Evolutionary conservation across 2,329 filamentous ascomycete genomes (phyloP).

Genomic region (Rutstroemia sydowiana): DNA sequence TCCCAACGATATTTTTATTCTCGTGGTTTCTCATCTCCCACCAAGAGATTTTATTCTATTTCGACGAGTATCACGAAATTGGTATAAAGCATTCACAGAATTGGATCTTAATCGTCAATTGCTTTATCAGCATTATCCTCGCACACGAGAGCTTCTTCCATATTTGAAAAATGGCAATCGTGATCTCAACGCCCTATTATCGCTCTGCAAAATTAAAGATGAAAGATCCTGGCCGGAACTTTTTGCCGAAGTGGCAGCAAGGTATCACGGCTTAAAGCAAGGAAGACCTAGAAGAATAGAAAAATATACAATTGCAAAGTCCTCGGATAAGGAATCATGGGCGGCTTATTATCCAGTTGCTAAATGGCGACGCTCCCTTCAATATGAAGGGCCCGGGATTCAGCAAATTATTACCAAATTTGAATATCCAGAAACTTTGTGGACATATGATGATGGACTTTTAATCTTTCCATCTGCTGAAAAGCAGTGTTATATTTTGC

Average conservation of each 20-base stretch:
- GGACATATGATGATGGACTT: conserved; percentile 48
- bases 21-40: conserved; percentile 42
- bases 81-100: conserved; percentile 43
- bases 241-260: conserved; percentile 43
- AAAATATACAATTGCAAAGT: conserved; percentile 37
- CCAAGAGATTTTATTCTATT: conserved; percentile 43
- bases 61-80: conserved; percentile 44
- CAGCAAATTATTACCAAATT: conserved; percentile 31
- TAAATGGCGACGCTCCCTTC: conserved; percentile 40
- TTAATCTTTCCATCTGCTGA: conserved; percentile 43
- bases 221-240: conserved; percentile 33
- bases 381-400: conserved; percentile 30
- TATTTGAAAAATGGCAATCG: conserved; percentile 29
- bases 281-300: conserved; percentile 41
- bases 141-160: conserved; percentile 37
- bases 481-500: conserved; percentile 34
- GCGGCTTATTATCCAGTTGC: conserved; percentile 32
- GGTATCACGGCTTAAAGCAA: conserved; percentile 46
- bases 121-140: conserved; percentile 45
- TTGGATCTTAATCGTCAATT: conserved; percentile 39
- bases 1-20: conserved; percentile 51
- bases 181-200: too few relatives aligned
- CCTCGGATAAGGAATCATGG: conserved; percentile 24
- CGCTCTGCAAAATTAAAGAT: conserved; percentile 10
- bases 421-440: conserved; percentile 41